phyloP scores from a whole-genome alignment of 106 monocot species.

The Gastrodia elata region DNA sequence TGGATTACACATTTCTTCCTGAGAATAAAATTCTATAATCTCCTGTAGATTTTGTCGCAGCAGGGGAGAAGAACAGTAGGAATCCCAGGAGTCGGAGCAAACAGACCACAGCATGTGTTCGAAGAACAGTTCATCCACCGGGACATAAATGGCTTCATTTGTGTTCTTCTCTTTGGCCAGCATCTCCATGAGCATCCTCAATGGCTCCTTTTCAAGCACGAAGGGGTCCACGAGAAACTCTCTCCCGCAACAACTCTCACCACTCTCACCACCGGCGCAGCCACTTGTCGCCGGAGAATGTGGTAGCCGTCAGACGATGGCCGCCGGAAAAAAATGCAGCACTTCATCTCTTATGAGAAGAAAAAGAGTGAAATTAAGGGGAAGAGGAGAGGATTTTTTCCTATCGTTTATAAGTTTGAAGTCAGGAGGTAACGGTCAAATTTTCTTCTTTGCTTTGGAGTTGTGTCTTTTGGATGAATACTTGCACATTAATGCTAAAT shows the following conservation, averaged over 20 bases:
- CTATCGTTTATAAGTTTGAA: too few relatives aligned
- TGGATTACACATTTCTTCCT: too few relatives aligned
- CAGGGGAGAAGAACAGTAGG: slow-evolving; percentile 26
- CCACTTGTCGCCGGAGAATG: slow-evolving; percentile 14
- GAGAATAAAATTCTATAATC: slow-evolving; percentile 76
- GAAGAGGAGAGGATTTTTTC: too few relatives aligned
- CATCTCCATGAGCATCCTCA: slow-evolving; percentile 49
- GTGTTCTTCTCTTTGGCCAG: slow-evolving; percentile 17
- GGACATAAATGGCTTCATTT: slow-evolving; percentile 38
- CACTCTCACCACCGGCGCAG: slow-evolving; percentile 36
- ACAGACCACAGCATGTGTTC: slow-evolving; percentile 85
- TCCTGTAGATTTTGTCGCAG: slow-evolving; percentile 53
- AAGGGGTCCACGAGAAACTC: slow-evolving; percentile 55
- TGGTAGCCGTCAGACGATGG: slow-evolving; percentile 42
- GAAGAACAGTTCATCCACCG: slow-evolving; percentile 67
- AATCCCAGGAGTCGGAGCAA: slow-evolving; percentile 21
- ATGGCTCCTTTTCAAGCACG: slow-evolving; percentile 48
- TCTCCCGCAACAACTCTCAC: slow-evolving; percentile 67
- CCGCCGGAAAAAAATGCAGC: slow-evolving; percentile 50
- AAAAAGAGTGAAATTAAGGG: too few relatives aligned
- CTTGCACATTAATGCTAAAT: too few relatives aligned
- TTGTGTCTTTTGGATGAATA: too few relatives aligned
- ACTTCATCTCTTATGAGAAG: slow-evolving; percentile 28
- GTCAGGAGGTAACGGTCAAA: too few relatives aligned
- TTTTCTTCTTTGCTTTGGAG: too few relatives aligned